Base-by-base conservation (phyloP, 2,329 filamentous ascomycete species). In the Golovinomyces cichoracearum region DNA sequence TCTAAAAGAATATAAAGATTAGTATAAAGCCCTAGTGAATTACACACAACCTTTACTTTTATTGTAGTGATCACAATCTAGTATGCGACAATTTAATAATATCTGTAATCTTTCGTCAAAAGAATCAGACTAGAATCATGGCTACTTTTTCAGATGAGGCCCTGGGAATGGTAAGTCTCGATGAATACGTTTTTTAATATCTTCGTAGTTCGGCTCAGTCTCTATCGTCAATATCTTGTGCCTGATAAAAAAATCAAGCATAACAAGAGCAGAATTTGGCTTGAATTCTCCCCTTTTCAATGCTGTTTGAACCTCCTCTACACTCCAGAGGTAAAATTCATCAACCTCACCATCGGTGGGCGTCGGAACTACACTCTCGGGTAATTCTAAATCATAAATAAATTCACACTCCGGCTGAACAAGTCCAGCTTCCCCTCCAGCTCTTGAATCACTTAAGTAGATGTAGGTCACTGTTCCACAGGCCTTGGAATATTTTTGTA, bases 381-480 rank as follows among this genome's bases (percentile, higher is more conserved):
- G 72, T 53, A 98, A 66, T 62, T 84, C 78, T 53, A 95, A 66
- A 61, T 98, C 85, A 64, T 90, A 98, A 41, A 93, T 68, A 67
- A 85, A 94, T 64, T 95, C 80, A 57, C 77, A 78, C 64, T 95
- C 90, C 0, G 90, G 90, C 64, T 93, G 88, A 60, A 93, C 70
- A 58, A 92, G 69, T 10, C 78, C 80, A 9, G 71, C 74, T 64
- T 94, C 84, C 9, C 85, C 86, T 10, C 84, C 83, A 2, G 83
- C 77, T 29, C 75, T 70, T 57, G 73, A 67, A 58, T 84, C 78
- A 10, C 85, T 76, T 54, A 93, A 71, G 64, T 88, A 80, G 54
- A 85, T 76, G 65, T 95, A 98, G 5, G 83, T 84, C 52, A 94
- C 72, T 42, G 73, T 78, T 5, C 85, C 85, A 15, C 68, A 70